A percentile compares a stretch with the other conserved stretches of the same genome.
Evolutionary conservation across 2,329 filamentous ascomycete species (phyloP).

Genomic region (Dactylonectria macrodidyma): DNA sequence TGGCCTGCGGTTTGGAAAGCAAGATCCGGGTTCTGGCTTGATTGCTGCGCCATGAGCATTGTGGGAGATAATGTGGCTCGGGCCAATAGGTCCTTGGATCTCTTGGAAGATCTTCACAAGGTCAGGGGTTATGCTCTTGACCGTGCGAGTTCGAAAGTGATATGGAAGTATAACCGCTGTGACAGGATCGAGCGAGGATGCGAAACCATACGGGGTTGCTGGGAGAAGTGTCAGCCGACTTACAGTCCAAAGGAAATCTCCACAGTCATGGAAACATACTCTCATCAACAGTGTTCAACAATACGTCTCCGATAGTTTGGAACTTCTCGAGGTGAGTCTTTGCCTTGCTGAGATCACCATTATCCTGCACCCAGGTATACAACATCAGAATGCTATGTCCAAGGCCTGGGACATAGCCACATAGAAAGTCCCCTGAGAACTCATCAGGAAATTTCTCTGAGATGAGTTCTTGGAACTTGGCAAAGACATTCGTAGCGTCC

Average conservation of each 20-base stretch:
- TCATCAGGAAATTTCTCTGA: slow-evolving; percentile 12
- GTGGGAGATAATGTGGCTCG: slow-evolving; percentile 21
- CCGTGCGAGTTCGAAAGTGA: slow-evolving; percentile 9
- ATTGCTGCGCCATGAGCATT: slow-evolving; percentile 11
- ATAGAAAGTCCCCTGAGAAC: slow-evolving; percentile 17
- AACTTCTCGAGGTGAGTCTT: slow-evolving; percentile 17
- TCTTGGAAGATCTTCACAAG: slow-evolving; percentile 12
- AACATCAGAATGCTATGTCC: slow-evolving; percentile 13
- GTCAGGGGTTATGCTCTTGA: slow-evolving; percentile 3
- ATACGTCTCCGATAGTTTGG: slow-evolving; percentile 1
- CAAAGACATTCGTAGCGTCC: slow-evolving; percentile 12
- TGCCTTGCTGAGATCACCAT: slow-evolving; percentile 9
- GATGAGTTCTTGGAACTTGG: slow-evolving; percentile 14
- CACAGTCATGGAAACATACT: neutral
- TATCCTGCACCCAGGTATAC: slow-evolving; percentile 19
- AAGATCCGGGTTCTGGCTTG: slow-evolving; percentile 3
- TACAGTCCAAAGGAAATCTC: neutral
- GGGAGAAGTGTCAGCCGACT: neutral
- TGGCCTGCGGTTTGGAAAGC: slow-evolving; percentile 6
- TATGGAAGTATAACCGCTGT: slow-evolving; percentile 8
- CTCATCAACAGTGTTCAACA: slow-evolving; percentile 4
- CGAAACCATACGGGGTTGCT: slow-evolving; percentile 10
- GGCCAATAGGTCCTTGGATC: slow-evolving; percentile 3
- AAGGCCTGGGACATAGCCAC: slow-evolving; percentile 12
- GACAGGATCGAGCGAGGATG: slow-evolving; percentile 1